Conservation (phyloP, 2,329 filamentous ascomycete species). For the Alternaria triticina region DNA sequence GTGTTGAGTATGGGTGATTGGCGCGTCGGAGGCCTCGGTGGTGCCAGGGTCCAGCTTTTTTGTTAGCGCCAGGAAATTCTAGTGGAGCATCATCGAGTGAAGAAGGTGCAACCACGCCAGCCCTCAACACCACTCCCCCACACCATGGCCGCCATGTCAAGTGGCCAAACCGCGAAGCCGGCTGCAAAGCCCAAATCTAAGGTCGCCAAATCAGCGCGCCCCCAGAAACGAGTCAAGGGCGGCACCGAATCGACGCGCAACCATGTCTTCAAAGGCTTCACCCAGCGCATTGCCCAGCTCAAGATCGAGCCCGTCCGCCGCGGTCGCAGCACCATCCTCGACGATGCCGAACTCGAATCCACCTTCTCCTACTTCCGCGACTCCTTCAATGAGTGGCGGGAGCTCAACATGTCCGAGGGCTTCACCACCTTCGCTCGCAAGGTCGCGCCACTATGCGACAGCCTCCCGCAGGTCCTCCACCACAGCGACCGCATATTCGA, state of each 20-base stretch:
- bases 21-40: conserved; percentile 18
- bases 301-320: conserved; percentile 93
- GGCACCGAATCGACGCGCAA: conserved; percentile 78
- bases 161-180: conserved; percentile 35
- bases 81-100: conserved; percentile 28
- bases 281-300: conserved; percentile 85
- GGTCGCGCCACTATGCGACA: conserved; percentile 81
- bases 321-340: conserved; percentile 83
- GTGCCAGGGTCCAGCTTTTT: conserved; percentile 28
- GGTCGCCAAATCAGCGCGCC: conserved; percentile 41
- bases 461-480: conserved; percentile 88
- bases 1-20: conserved; percentile 20
- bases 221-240: conserved; percentile 70
- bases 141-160: conserved; percentile 54
- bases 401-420: conserved; percentile 84
- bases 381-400: conserved; percentile 85
- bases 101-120: background rate
- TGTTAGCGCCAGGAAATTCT: conserved; percentile 35
- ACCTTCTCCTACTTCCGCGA: conserved; percentile 87
- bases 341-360: conserved; percentile 75
- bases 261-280: conserved; percentile 91
- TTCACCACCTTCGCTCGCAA: conserved; percentile 80
- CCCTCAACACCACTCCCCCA: conserved; percentile 10
- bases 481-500: conserved; percentile 86
- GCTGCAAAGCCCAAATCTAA: conserved; percentile 25